Base-by-base conservation (phyloP, 2,329 filamentous ascomycete genomes). In the Davidsoniella virescens region DNA sequence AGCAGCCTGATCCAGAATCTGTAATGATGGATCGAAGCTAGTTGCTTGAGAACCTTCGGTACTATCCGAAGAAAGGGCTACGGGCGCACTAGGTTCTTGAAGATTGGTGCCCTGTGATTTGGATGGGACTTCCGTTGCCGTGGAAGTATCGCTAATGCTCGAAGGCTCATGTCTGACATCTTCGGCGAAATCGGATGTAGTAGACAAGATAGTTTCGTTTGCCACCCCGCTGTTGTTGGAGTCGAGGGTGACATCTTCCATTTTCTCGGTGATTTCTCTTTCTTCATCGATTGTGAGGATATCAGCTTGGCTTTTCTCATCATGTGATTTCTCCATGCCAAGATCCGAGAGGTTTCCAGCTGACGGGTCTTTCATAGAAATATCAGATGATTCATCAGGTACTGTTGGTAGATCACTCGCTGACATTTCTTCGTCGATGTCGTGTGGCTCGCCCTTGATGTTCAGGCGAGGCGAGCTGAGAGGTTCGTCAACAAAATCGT, bases 401-500 rank as follows among this genome's bases (percentile, higher is more conserved):
- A 42, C 33, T 17, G 33, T 20, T 2, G 52, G 48, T 7, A 59
- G 36, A 52, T 63, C 65, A 8, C 52, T 25, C 2, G 41, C 23
- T 5, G 51, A 38, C 20, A 55, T n/a, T 26, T 50, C 52, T 76
- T 76, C 75, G 2, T 76, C 63, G 46, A 79, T 61, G 25, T 76
- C 72, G 0, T 71, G 68, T 12, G 17, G 78, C 73, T n/a, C 74
- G 71, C 42, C 43, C 17, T 29, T 42, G 17, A 53, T 50, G 16
- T 76, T 70, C 7, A 90, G 70, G 4, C 71, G 69, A 2, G 78
- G 76, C 3, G 83, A 84, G 56, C 76, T 83, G 16, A 87, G 68
- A 2, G 84, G 82, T 62, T 88, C 83, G 54, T 88, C 83, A 17
- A 87, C 81, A 59, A 88, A 84, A 52, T 86, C 80, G 47, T 82